Percentiles rank a stretch among this genome's conserved stretches.
Conservation (phyloP, 2,329 filamentous ascomycete species). For the Corniculantispora saksenae region DNA sequence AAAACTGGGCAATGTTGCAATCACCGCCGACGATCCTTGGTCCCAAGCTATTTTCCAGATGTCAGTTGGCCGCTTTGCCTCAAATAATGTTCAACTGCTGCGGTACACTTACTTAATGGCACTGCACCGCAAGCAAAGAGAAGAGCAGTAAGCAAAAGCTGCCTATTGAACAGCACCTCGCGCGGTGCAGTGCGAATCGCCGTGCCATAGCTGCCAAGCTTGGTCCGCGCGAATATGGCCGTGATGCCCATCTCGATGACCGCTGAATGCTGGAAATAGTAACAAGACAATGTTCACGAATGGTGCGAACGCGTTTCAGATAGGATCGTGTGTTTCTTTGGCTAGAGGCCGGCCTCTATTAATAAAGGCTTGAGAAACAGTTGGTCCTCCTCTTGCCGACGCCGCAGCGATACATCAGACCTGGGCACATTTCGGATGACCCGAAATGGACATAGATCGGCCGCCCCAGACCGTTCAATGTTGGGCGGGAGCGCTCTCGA, state of each 20-base stretch:
- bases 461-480: not conserved
- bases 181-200: constrained; percentile 6
- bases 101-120: constrained; percentile 8
- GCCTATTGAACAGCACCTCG: constrained; percentile 12
- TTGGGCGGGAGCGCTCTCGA: not conserved
- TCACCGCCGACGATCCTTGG: constrained; percentile 27
- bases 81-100: constrained; percentile 11
- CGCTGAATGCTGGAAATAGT: not conserved
- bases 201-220: constrained; percentile 10
- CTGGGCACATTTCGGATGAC: not conserved
- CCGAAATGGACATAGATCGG: constrained; percentile 1
- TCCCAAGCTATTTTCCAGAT: constrained; percentile 24
- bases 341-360: not conserved
- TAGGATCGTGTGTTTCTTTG: not conserved
- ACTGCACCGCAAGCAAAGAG: constrained; percentile 10
- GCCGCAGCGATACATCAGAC: not conserved
- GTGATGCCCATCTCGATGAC: constrained; percentile 13
- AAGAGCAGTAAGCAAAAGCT: not conserved
- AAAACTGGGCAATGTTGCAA: constrained; percentile 38
- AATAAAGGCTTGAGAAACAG: not conserved
- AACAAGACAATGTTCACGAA: not conserved
- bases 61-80: too few relatives aligned
- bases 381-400: not conserved
- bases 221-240: constrained; percentile 4
- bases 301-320: too few relatives aligned